Evolutionary conservation across 208 protist genomes (phyloP).

Genomic region (Acanthamoeba sp.): DNA sequence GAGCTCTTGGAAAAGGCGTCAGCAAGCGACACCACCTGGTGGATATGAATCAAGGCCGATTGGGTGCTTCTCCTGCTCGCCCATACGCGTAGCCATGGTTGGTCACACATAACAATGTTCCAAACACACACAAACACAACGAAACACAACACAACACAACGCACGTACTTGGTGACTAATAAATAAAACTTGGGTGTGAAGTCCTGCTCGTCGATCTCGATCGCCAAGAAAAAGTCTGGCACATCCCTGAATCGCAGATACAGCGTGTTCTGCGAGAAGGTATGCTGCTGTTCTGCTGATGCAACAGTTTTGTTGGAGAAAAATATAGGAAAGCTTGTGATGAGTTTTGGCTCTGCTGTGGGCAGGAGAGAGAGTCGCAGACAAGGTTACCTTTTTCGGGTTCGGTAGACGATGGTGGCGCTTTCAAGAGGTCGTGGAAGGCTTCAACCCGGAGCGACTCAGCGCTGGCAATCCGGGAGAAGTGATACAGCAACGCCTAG

Average conservation of each 20-base stretch:
- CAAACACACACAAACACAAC: background rate
- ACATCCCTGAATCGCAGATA: constrained; percentile 70
- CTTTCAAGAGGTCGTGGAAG: constrained; percentile 63
- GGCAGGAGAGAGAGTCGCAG: too few relatives aligned
- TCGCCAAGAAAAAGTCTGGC: constrained; percentile 53
- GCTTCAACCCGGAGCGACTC: constrained; percentile 58
- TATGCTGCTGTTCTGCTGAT: constrained; percentile 22
- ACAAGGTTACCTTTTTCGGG: background rate
- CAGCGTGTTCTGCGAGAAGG: constrained; percentile 35
- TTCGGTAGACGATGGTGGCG: background rate
- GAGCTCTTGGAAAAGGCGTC: constrained; percentile 51
- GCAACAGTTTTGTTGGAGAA: background rate
- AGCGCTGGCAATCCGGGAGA: constrained; percentile 31
- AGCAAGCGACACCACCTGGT: constrained; percentile 30
- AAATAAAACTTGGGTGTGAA: constrained; percentile 74
- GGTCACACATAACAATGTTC: background rate
- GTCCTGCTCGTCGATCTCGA: constrained; percentile 66
- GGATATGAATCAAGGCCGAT: constrained; percentile 33
- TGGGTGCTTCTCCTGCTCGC: background rate
- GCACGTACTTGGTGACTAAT: constrained; percentile 61
- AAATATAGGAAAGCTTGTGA: too few relatives aligned
- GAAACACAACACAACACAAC: background rate
- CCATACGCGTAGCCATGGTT: too few relatives aligned
- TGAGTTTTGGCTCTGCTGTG: too few relatives aligned
- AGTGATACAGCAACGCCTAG: constrained; percentile 67